These are phyloP conservation scores for Euryodendron excelsum DNA, from an alignment of 148 eudicot genomes.

Conservation along the genomic window DNA sequence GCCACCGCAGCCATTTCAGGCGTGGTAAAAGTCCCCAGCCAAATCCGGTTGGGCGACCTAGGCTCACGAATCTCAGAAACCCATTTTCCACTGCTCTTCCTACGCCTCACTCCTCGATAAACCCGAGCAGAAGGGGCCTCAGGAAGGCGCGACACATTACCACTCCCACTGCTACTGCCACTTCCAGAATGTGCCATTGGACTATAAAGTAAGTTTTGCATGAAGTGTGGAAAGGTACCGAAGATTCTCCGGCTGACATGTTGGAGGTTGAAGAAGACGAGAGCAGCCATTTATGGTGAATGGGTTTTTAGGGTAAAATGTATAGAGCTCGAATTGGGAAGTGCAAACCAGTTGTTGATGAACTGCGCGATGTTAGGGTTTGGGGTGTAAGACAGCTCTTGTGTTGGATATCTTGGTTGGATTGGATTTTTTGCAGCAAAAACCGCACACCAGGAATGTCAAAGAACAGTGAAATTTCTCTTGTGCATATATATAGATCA, in stretches of 20 bases:
- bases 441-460: not conserved
- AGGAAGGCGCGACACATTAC: not conserved
- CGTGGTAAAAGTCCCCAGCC: constrained; percentile 73
- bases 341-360: constrained; percentile 38
- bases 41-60: constrained; percentile 56
- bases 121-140: not conserved
- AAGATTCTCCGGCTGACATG: not conserved
- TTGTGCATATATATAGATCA: not conserved
- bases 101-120: constrained; percentile 58
- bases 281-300: constrained; percentile 24
- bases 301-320: constrained; percentile 3
- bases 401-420: constrained; percentile 17
- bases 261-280: not conserved
- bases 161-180: not conserved
- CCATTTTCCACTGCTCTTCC: constrained; percentile 69
- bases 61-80: constrained; percentile 84
- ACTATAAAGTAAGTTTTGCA: not conserved
- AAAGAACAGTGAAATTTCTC: not conserved
- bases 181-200: constrained; percentile 3
- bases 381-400: constrained; percentile 32
- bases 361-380: constrained; percentile 18
- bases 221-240: not conserved
- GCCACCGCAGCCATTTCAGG: constrained; percentile 83
- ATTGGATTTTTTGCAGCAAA: not conserved
- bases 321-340: not conserved